Base-by-base conservation (phyloP, 768 basidiomycete species). In the Pleurotus eryngii region DNA sequence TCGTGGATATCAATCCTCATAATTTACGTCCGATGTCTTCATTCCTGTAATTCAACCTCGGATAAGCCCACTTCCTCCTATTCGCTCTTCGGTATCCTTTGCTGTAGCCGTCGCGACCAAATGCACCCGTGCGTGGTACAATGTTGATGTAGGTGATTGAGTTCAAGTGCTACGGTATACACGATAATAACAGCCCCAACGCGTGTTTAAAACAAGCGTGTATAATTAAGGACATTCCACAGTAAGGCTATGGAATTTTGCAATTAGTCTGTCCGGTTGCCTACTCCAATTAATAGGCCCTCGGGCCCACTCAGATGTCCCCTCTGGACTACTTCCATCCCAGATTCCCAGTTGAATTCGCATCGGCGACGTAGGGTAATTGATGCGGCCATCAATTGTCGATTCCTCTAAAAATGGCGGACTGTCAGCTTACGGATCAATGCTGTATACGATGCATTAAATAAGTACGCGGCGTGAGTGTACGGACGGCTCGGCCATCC, bases 291-390 rank as follows among this genome's bases (percentile, higher is more conserved):
- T 61, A 27, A 79, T 71, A 12, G 77, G 78, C 22, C 78, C 78
- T 22, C 60, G 64, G 24, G 74, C 78, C 78, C 78, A 79, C 48
- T 66, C 68, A 5, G 74, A 66, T 4, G 78, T 80, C 1, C 77
- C 76, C 7, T 60, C 61, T 3, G 74, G 73, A 15, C 63, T 65
- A 49, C 76, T 77, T 4, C 75, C 76, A 57, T 79, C 77, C 76
- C 78, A 79, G 56, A 79, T 78, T 2, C 77, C 78, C 6, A 79
- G 63, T 55, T 77, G 76, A 0, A 78, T 49, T 6, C 76, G 74
- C 24, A 68, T 56, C 5, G 69, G 62, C 50, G 74, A 72, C 2
- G 70, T 63, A 7, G 77, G 76, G 59, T 68, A 79, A 56, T 73
- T 76, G 15, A 60, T 45, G 7, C 59, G 61, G 14, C 73, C 72